phyloP scores from a whole-genome alignment of 768 basidiomycete genomes.

The Pleurotus sapidus region DNA sequence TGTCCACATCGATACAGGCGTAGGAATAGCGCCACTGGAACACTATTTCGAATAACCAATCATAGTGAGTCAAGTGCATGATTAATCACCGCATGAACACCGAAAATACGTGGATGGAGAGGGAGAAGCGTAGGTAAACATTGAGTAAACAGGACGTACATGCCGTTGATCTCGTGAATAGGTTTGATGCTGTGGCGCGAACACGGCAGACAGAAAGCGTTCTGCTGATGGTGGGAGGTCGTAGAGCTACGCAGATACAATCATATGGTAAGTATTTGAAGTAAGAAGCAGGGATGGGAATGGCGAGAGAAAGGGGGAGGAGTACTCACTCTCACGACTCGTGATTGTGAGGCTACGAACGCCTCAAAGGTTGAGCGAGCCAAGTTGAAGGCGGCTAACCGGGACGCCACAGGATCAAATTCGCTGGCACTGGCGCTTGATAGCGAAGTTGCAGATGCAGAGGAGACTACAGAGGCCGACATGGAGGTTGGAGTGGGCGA shows the following conservation, averaged over 20 bases:
- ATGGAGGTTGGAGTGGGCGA: slow-evolving; percentile 20
- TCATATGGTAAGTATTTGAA: slow-evolving; percentile 8
- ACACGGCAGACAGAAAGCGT: slow-evolving; percentile 33
- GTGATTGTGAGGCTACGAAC: slow-evolving; percentile 49
- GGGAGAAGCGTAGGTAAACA: slow-evolving; percentile 9
- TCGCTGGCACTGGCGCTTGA: not conserved
- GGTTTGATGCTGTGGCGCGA: slow-evolving; percentile 27
- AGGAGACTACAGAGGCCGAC: not conserved
- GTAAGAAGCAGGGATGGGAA: not conserved
- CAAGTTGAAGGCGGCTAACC: slow-evolving; percentile 2
- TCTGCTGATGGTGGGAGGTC: slow-evolving; percentile 36
- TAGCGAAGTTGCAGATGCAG: slow-evolving; percentile 8
- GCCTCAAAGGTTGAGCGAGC: slow-evolving; percentile 24
- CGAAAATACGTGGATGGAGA: not conserved
- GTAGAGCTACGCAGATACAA: slow-evolving; percentile 26
- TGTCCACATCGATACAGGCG: slow-evolving; percentile 49
- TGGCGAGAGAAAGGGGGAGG: slow-evolving; percentile 10
- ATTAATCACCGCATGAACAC: slow-evolving; percentile 1
- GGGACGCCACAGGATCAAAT: not conserved
- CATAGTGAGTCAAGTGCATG: not conserved
- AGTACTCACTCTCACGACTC: slow-evolving; percentile 49
- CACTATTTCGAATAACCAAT: slow-evolving; percentile 17
- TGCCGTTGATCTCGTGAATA: not conserved
- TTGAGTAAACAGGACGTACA: slow-evolving; percentile 24
- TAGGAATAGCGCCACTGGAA: slow-evolving; percentile 19